A percentile compares a stretch with the other conserved stretches of the same genome.
phyloP scores from a whole-genome alignment of 805 yeast species.

The Aciculoconidium aculeatum region DNA sequence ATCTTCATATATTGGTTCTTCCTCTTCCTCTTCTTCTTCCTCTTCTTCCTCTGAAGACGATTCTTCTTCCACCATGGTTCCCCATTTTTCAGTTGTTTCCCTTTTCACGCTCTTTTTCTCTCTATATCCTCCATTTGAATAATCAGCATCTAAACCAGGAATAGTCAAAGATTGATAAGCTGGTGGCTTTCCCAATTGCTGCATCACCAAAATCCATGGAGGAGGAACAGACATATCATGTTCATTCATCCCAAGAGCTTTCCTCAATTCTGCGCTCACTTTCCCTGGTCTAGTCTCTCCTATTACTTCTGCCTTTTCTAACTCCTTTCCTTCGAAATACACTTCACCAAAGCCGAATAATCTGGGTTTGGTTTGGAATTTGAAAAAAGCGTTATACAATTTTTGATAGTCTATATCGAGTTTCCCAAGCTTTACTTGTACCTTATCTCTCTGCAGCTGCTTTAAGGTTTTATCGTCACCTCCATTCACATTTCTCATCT shows the following conservation, averaged over 20 bases:
- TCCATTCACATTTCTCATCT: conserved; percentile 59
- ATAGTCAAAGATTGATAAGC: conserved; percentile 62
- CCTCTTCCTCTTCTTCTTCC: conserved; percentile 47
- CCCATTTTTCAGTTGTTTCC: conserved; percentile 24
- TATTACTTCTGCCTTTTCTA: conserved; percentile 31
- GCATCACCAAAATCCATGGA: conserved; percentile 78
- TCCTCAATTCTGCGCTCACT: conserved; percentile 53
- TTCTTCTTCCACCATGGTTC: conserved; percentile 25
- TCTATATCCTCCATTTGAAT: conserved; percentile 31
- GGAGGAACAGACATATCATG: conserved; percentile 43
- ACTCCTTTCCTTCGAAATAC: conserved; percentile 73
- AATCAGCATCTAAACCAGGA: conserved; percentile 39
- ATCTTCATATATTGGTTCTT: conserved; percentile 22
- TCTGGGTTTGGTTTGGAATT: conserved; percentile 68
- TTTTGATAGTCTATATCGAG: conserved; percentile 82
- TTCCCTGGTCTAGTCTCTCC: conserved; percentile 58
- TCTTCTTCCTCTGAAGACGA: conserved; percentile 44
- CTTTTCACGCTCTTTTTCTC: conserved; percentile 8
- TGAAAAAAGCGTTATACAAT: conserved; percentile 82
- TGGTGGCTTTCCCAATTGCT: conserved; percentile 75
- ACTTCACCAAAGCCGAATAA: conserved; percentile 68
- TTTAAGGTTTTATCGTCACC: conserved; percentile 55
- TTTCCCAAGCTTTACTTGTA: conserved; percentile 83
- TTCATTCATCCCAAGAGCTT: conserved; percentile 63
- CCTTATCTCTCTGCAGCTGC: conserved; percentile 73